phyloP scores from a whole-genome alignment of 2,329 filamentous ascomycete genomes.

The Malbranchea zuffiana region DNA sequence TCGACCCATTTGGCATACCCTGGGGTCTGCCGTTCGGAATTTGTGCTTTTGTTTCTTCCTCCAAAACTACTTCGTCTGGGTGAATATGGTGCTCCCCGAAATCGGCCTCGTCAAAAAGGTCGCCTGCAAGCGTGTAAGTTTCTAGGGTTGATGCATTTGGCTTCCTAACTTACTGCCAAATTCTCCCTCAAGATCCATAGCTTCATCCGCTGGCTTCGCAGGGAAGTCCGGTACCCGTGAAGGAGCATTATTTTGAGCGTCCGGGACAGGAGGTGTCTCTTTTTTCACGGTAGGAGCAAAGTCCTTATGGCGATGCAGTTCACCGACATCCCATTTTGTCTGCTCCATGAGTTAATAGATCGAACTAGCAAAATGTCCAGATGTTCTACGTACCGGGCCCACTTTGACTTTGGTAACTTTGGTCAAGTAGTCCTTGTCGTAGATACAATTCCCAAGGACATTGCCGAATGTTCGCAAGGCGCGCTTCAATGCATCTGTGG shows the following conservation, averaged over 20 bases:
- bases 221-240: constrained; percentile 18
- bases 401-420: constrained; percentile 87
- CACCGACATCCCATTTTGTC: constrained; percentile 65
- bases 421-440: constrained; percentile 86
- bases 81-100: constrained; percentile 61
- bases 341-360: constrained; percentile 19
- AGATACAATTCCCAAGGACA: constrained; percentile 94
- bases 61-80: constrained; percentile 63
- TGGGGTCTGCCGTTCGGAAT: constrained; percentile 15
- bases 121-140: constrained; percentile 23
- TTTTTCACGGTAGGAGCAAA: constrained; percentile 54
- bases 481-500: constrained; percentile 85
- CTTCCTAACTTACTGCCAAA: constrained; percentile 30
- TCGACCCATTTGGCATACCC: constrained; percentile 1
- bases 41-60: constrained; percentile 23
- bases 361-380: background rate
- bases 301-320: constrained; percentile 70
- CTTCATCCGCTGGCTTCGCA: constrained; percentile 21
- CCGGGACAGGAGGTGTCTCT: constrained; percentile 28
- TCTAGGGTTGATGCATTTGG: too few relatives aligned
- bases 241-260: constrained; percentile 30
- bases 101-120: constrained; percentile 66
- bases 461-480: constrained; percentile 88
- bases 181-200: constrained; percentile 33
- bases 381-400: constrained; percentile 41